These are phyloP conservation scores for Didymella lethalis DNA, from an alignment of 2,329 filamentous ascomycete genomes.

Conservation along the genomic window DNA sequence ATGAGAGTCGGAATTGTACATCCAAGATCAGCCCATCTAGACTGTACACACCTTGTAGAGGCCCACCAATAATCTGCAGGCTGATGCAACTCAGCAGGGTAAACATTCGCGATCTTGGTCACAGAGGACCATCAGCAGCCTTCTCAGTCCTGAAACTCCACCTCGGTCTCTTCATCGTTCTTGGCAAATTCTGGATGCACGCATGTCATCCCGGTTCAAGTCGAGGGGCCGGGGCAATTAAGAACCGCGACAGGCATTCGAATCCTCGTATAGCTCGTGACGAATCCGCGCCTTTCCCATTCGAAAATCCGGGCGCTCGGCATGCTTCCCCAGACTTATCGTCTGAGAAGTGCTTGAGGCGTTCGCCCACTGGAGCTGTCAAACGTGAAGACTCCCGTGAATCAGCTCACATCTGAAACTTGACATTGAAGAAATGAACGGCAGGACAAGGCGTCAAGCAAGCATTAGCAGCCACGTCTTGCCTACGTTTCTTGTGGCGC, in stretches of 20 bases:
- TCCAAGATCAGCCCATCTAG: constrained; percentile 1
- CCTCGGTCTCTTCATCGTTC: constrained; percentile 16
- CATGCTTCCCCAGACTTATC: constrained; percentile 18
- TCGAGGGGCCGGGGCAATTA: constrained; percentile 7
- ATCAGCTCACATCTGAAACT: constrained; percentile 29
- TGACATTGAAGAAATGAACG: constrained; percentile 1
- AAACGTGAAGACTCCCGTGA: constrained; percentile 19
- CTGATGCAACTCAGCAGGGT: constrained; percentile 11
- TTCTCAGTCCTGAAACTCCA: constrained; percentile 12
- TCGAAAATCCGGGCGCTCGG: constrained; percentile 3
- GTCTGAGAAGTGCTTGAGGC: constrained; percentile 10
- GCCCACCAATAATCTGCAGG: constrained; percentile 8
- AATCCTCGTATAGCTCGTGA: constrained; percentile 11
- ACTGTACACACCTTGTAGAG: constrained; percentile 4
- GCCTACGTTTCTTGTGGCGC: constrained; percentile 21
- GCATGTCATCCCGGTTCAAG: constrained; percentile 10
- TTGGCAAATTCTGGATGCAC: constrained; percentile 16
- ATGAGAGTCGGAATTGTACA: not conserved
- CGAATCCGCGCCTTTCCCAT: constrained; percentile 4
- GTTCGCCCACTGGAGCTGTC: constrained; percentile 20
- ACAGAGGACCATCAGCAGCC: constrained; percentile 4
- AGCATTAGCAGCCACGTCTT: constrained; percentile 15
- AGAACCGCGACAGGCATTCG: constrained; percentile 21
- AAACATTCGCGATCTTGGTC: constrained; percentile 2
- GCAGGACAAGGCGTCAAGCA: constrained; percentile 17